Base-by-base conservation (phyloP, 208 protist genomes). In the Sergeia podlipaevii region DNA sequence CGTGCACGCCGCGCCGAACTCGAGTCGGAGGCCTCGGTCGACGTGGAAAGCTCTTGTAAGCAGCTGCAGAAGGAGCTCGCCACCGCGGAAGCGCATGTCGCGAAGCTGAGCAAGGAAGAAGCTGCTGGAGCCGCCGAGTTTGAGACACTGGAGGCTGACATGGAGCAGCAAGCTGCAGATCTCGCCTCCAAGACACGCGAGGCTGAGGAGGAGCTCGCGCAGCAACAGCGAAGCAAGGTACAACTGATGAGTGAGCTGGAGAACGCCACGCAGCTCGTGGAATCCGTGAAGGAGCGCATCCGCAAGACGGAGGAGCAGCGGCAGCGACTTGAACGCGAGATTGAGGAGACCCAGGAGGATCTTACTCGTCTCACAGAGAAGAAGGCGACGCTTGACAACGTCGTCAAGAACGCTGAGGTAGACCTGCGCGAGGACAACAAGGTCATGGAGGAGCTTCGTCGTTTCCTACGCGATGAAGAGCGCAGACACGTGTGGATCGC, bases 281-380 rank as follows among this genome's bases (percentile, higher is more conserved):
- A 37, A 13, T 75, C 70, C 29, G 77, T 91, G 34, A 64, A 80
- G 53, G 46, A 65, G 46, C 71, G 70, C 4, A 60, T 48, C 29
- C 28, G 45, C 10, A 60, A 60, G 26, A 60, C 64, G 33, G 78
- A 85, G 49, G 66, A 75, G 59, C 67, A 80, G 28, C 74, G 76
- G 6, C 55, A 74, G 59, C 39, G 44, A 10, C 58, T 97, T 28
- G 84, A 96, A 42, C 75, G 65, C 23, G 82, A 95, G 34, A 79
- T 92, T 26, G 82, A 85, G 20, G 82, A 89, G n/a, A 56, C 80
- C 6, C 77, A 91, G 55, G 69, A 88, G 50, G 83, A 89, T 50
- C 68, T 91, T 32, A 75, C 65, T 20, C 68, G 70, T 10, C 62
- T 90, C 27, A 58, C 63, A n/a, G 78, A 91, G 45, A 62, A 70